Conservation (phyloP, 2,329 filamentous ascomycete genomes). For the Aureobasidium sp. region DNA sequence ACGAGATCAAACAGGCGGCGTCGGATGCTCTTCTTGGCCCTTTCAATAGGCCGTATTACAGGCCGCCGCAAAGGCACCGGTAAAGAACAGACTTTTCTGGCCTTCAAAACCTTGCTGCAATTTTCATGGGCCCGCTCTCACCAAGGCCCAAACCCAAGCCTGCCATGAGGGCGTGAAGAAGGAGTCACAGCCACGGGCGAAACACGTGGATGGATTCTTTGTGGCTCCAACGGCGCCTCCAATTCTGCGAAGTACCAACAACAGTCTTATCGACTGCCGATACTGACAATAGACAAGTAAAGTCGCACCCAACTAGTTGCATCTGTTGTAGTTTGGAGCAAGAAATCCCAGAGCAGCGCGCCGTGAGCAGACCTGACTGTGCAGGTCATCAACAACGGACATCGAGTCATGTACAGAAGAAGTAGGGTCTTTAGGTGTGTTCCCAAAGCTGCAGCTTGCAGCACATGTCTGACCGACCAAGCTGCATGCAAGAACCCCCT, state of each 20-base stretch:
- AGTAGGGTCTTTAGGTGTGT: neutral
- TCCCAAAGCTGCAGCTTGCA: neutral
- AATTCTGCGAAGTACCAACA: neutral
- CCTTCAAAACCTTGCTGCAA: neutral
- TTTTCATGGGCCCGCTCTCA: slow-evolving; percentile 2
- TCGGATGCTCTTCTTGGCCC: neutral
- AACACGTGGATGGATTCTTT: neutral
- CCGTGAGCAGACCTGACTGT: neutral
- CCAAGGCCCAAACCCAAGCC: neutral
- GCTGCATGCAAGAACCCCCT: slow-evolving; percentile 6
- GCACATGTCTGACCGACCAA: neutral
- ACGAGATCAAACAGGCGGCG: neutral
- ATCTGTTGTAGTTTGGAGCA: neutral
- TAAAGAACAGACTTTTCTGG: slow-evolving; percentile 6
- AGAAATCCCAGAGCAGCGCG: neutral
- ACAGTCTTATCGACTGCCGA: slow-evolving; percentile 9
- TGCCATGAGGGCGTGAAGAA: neutral
- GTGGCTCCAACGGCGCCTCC: slow-evolving; percentile 2
- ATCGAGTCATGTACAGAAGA: neutral
- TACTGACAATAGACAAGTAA: neutral
- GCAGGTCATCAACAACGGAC: neutral
- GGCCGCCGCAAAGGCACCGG: neutral
- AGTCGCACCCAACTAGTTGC: neutral
- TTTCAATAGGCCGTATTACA: neutral
- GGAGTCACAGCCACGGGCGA: neutral